Percentiles rank a stretch among this genome's conserved stretches.
These are phyloP conservation scores for Cladobotryum mycophilum DNA, from an alignment of 2,329 filamentous ascomycete genomes.

Conservation along the genomic window DNA sequence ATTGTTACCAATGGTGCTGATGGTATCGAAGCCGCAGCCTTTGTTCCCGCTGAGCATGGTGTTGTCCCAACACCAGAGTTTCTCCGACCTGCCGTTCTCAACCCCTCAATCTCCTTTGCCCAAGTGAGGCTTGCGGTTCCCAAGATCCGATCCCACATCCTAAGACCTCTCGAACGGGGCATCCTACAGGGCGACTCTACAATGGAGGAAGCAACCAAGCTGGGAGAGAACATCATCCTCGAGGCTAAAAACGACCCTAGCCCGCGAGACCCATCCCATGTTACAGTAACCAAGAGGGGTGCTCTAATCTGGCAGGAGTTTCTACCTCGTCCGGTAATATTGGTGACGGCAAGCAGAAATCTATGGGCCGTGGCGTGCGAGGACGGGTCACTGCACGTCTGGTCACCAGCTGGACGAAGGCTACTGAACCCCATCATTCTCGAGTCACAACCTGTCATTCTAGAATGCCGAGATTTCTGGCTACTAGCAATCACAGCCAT, in stretches of 20 bases:
- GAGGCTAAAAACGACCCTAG: slow-evolving; percentile 81
- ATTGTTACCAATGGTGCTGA: slow-evolving; percentile 72
- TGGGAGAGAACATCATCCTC: slow-evolving; percentile 66
- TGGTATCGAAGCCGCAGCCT: slow-evolving; percentile 69
- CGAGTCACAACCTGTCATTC: slow-evolving; percentile 87
- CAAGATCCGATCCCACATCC: slow-evolving; percentile 73
- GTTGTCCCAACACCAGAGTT: slow-evolving; percentile 71
- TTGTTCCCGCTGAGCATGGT: slow-evolving; percentile 52
- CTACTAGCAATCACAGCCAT: slow-evolving; percentile 82
- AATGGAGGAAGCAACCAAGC: slow-evolving; percentile 55
- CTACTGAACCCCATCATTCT: slow-evolving; percentile 78
- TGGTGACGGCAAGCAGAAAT: slow-evolving; percentile 81
- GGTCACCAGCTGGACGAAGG: slow-evolving; percentile 86
- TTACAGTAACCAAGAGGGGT: slow-evolving; percentile 75
- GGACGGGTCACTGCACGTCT: slow-evolving; percentile 82
- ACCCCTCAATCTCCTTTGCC: slow-evolving; percentile 72
- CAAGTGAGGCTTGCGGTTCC: slow-evolving; percentile 84
- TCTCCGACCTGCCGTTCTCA: slow-evolving; percentile 80
- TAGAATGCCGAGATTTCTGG: slow-evolving; percentile 87
- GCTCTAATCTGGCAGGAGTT: slow-evolving; percentile 90
- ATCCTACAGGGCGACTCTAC: slow-evolving; percentile 47
- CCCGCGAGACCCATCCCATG: slow-evolving; percentile 73
- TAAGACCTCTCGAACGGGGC: slow-evolving; percentile 71
- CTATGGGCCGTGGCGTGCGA: slow-evolving; percentile 94
- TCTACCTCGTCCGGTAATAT: slow-evolving; percentile 75